Base-by-base conservation (phyloP, 169 alveolate genomes). In the Eimeria nieschulzi region DNA sequence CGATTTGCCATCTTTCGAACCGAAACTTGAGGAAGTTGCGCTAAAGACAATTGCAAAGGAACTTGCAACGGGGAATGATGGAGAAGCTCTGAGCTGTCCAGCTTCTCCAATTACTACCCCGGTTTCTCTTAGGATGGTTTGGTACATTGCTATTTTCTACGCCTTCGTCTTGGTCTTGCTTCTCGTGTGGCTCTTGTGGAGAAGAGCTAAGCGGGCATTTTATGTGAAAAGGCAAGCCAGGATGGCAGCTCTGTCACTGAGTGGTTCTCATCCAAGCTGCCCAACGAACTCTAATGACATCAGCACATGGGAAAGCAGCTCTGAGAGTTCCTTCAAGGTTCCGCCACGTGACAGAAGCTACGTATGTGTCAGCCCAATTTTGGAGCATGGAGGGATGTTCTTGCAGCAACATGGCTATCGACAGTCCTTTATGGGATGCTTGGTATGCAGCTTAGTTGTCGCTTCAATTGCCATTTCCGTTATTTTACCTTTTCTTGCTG, bases 391-490 rank as follows among this genome's bases (percentile, higher is more conserved):
- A 9, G 75, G 75, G 13, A 66, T 66, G n/a, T 21, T 17, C 75
- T 17, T 66, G 21, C 75, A 66, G 33, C 46, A 66, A 5, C 21
- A n/a, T 12, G 75, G 75, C 1, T n/a, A 17, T 5, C 21, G 33
- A 25, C 39, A 2, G 75, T 66, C 75, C 21, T 25, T 25, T 21
- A n/a, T 66, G 75, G 75, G 75, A 25, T 66, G 21, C 5, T n/a
- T 66, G 75, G 75, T 66, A 25, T 66, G 21, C 21, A 25, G 39
- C 10, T 12, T n/a, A 9, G 68, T 23, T 76, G 70, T 55, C 54
- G 54, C 70, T 53, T 54, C 70, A 5, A n/a, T 76, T 51, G 63
- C 54, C 33, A 46, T 76, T 64, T 76, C 70, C 7, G 85, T 25
- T 64, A 64, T n/a, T 9, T 51, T 76, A 25, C 75, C 70, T 0